Evolutionary conservation across 345 rosid genomes (phyloP), one percentile per base, ranked within the genome.

Genomic region (Gossypium anomalum): DNA sequence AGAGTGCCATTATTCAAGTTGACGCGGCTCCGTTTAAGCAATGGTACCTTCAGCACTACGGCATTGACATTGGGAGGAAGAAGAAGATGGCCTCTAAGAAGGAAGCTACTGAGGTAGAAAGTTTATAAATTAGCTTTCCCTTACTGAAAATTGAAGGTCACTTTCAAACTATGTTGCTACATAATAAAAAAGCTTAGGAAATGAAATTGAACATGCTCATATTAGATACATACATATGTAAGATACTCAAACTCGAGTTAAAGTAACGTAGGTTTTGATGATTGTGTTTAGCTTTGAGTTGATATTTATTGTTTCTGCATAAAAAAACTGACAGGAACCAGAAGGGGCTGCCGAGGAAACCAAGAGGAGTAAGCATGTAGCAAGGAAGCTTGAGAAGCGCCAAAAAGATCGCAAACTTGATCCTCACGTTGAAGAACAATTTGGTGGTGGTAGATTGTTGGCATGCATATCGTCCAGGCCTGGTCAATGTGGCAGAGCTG

Each of bases 401-500:
- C 88, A 83, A 74, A 78, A 76, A 68, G 86, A 83, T 23, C 82
- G 84, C 7, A 75, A 66, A 16, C 86, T 87, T 34, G 90, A 87
- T 43, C 17, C 79, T 14, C 90, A 85, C 23, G 83, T 87, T 19
- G 90, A 87, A 72, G 90, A 87, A 62, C 90, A 85, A 73, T 87
- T 87, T 71, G 81, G 88, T 17, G 67, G 76, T 65, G 90, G 90
- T 72, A 77, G 88, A 67, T 71, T 85, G 84, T 67, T 83, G 81
- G 88, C 90, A 70, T 85, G 85, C 82, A 85, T 85, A 74, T 85
- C 88, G 16, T 83, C 88, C 7, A 86, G 83, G 17, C 86, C 88
- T 20, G 90, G 88, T 73, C 90, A 87, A 70, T 85, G 90, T 61
- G 90, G 90, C 65, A 80, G 88, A 70, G 83, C 87, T 76, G 88